Percentiles rank a stretch among this genome's conserved stretches.
Evolutionary conservation across 495 filamentous ascomycete genomes (phyloP).

Genomic region (Pseudoneurospora amorphoporcata): DNA sequence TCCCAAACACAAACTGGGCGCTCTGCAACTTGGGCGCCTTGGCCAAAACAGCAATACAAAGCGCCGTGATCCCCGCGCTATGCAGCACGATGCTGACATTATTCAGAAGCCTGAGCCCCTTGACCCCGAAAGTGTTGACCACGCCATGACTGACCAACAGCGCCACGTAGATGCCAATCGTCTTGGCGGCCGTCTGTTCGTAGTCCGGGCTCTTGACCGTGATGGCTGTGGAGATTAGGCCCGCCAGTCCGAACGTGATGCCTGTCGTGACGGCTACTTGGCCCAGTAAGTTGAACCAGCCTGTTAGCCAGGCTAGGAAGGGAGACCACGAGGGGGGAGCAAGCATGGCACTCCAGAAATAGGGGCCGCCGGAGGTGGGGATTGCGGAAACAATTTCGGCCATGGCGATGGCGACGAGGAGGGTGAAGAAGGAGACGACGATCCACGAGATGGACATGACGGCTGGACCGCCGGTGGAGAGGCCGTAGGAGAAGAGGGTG

Average conservation of each 20-base stretch:
- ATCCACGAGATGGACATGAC: slow-evolving; percentile 39
- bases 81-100: slow-evolving; percentile 53
- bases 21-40: slow-evolving; percentile 52
- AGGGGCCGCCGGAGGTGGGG: slow-evolving; percentile 53
- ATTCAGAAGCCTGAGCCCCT: slow-evolving; percentile 47
- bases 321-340: slow-evolving; percentile 45
- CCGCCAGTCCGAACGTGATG: slow-evolving; percentile 55
- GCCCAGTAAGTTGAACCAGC: slow-evolving; percentile 52
- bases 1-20: slow-evolving; percentile 49
- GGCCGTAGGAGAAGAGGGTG: slow-evolving; percentile 46
- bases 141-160: slow-evolving; percentile 44
- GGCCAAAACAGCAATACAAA: slow-evolving; percentile 50
- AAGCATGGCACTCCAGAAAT: slow-evolving; percentile 57
- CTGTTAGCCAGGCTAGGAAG: slow-evolving; percentile 55
- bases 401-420: slow-evolving; percentile 46
- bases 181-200: slow-evolving; percentile 37
- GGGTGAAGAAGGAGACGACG: slow-evolving; percentile 23
- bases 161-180: slow-evolving; percentile 54
- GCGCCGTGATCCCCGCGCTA: slow-evolving; percentile 43
- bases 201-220: slow-evolving; percentile 43
- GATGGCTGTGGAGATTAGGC: slow-evolving; percentile 48
- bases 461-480: slow-evolving; percentile 47
- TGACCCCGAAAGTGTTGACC: slow-evolving; percentile 52
- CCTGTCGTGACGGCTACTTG: slow-evolving; percentile 57
- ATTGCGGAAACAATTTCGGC: slow-evolving; percentile 58